Base-by-base conservation (phyloP, 164 flowering plant species). In the Nymphaea colorata region DNA sequence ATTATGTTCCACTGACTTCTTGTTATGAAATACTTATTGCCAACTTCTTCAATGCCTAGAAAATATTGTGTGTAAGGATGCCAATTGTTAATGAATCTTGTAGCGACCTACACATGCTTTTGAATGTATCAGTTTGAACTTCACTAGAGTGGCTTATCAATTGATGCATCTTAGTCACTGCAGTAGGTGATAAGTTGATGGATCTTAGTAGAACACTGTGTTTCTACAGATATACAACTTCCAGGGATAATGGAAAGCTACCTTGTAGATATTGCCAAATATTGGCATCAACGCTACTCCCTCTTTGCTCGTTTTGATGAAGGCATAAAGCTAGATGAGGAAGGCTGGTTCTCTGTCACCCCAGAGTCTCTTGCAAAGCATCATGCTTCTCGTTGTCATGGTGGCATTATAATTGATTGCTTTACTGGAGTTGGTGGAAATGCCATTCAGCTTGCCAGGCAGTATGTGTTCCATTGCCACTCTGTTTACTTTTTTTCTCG, bases 311-410 rank as follows among this genome's bases (percentile, higher is more conserved):
- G 77, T 78, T 94, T 83, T 76, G 96, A 91, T 77, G 81, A 86
- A 61, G 97, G 99, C 53, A 80, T 94, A 74, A 82, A 78, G 78
- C 86, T 91, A 96, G 99, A 94, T 70, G 81, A 83, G 79, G 97
- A 94, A 84, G 96, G 97, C 73, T 94, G 96, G 99, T 91, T 87
- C 79, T 94, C 99, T 77, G 96, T 91, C 44, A 94, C 99, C 65
- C 96, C 99, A 1, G 97, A 94, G 73, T 61, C 76, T 62, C 78
- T 94, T 65, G 92, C 96, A 43, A 78, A 71, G 75, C 91, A 94
- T 80, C 99, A 91, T 68, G 96, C 99, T 10, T 66, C 70, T 2
- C 96, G 93, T 70, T 91, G 93, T 82, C 83, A 85, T 41, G 16
- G 73, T 75, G 96, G 89, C 17, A 45, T 68, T 51, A 51, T 88